A percentile compares a stretch with the other conserved stretches of the same genome.
These are phyloP conservation scores for Cyclocybe cylindracea DNA, from an alignment of 768 basidiomycete species.

Conservation along the genomic window DNA sequence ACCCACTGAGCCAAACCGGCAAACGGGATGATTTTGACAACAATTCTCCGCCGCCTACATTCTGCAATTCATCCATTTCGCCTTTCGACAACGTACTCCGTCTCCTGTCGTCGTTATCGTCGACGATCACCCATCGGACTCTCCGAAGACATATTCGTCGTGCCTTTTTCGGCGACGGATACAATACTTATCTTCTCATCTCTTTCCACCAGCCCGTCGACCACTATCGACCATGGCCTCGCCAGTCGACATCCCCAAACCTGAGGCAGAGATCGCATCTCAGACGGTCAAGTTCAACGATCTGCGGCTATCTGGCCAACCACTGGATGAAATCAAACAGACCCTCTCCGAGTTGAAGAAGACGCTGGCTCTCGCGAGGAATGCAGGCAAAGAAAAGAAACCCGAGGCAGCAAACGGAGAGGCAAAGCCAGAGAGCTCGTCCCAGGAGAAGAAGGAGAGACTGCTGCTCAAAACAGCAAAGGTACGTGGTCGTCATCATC, in stretches of 20 bases:
- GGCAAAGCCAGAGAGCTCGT: conserved; percentile 36
- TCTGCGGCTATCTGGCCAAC: conserved; percentile 54
- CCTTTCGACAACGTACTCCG: no score
- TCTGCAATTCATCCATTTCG: no score
- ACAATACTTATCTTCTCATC: no score
- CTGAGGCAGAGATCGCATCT: conserved; percentile 55
- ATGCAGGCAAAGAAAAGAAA: conserved; percentile 42
- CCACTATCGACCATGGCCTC: neutral
- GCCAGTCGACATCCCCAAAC: conserved; percentile 13
- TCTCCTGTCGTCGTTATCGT: no score
- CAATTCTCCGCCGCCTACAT: no score
- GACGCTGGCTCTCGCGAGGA: conserved; percentile 43
- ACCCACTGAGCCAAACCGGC: no score
- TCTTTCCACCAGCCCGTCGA: no score
- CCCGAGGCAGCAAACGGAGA: conserved; percentile 8
- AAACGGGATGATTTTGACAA: no score
- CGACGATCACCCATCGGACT: no score
- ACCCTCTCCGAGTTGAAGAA: conserved; percentile 71
- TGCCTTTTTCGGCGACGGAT: no score
- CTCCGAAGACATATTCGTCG: no score
- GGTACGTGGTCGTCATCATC: conserved; percentile 42
- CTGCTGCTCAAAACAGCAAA: conserved; percentile 89
- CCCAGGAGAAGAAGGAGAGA: conserved; percentile 59
- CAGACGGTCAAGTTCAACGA: conserved; percentile 63
- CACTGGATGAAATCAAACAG: conserved; percentile 69